These are phyloP conservation scores for Rhizopogon vinicolor DNA, from an alignment of 768 basidiomycete species.

Conservation along the genomic window DNA sequence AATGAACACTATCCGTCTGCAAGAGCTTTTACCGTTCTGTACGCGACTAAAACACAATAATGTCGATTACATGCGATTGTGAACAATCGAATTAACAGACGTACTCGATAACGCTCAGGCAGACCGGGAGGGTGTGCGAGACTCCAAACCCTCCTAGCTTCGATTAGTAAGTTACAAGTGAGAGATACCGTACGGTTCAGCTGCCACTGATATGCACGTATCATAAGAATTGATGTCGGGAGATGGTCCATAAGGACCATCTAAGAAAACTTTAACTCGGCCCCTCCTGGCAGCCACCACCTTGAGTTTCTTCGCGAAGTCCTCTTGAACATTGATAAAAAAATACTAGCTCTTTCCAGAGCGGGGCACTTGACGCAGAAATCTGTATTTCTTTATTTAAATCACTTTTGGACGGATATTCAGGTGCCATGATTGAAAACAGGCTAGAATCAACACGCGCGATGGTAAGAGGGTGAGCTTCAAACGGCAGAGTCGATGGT, in stretches of 20 bases:
- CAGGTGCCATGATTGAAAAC: background rate
- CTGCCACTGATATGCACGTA: conserved; percentile 37
- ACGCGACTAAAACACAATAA: conserved; percentile 12
- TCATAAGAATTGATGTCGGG: conserved; percentile 32
- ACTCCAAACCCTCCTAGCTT: conserved; percentile 31
- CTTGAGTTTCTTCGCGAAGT: conserved; percentile 45
- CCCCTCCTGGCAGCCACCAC: conserved; percentile 20
- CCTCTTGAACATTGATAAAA: conserved; percentile 46
- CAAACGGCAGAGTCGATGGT: conserved; percentile 34
- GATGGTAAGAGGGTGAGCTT: conserved; percentile 55
- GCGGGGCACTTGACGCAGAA: background rate
- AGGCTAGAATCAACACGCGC: conserved; percentile 26
- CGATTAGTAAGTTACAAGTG: background rate
- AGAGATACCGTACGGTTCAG: conserved; percentile 15
- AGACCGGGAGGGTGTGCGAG: conserved; percentile 40
- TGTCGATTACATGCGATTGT: too few species aligned
- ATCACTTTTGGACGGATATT: conserved; percentile 6
- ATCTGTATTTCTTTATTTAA: background rate
- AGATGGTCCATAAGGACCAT: conserved; percentile 40
- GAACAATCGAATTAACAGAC: conserved; percentile 2
- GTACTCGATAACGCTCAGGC: conserved; percentile 40
- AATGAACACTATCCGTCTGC: conserved; percentile 42
- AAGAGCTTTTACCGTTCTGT: conserved; percentile 12
- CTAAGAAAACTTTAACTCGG: conserved; percentile 38
- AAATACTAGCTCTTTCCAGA: conserved; percentile 39